These are phyloP conservation scores for Brettanomyces custersianus DNA, from an alignment of 805 yeast genomes.

Conservation along the genomic window DNA sequence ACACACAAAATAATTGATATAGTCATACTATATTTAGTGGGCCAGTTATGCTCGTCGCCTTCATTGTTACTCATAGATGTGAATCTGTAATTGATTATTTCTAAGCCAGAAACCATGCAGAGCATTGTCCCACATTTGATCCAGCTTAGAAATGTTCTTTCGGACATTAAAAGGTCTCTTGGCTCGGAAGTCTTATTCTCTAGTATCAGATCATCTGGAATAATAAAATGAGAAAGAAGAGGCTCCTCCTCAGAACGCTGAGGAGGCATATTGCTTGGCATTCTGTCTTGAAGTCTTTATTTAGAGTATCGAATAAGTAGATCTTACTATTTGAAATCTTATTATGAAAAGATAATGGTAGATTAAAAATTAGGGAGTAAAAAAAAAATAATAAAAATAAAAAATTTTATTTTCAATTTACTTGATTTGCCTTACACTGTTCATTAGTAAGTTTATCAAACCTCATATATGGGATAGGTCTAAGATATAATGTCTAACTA, in stretches of 20 bases:
- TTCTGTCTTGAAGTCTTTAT: too few species aligned
- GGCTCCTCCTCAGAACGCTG: too few species aligned
- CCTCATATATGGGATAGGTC: background rate
- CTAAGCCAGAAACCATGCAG: slow-evolving; percentile 37
- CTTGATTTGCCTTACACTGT: background rate
- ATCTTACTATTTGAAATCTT: too few species aligned
- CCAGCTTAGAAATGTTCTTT: slow-evolving; percentile 43
- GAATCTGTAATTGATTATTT: slow-evolving; percentile 35
- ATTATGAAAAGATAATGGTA: too few species aligned
- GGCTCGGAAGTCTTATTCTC: slow-evolving; percentile 39
- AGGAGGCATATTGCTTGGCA: too few species aligned
- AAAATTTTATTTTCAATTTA: too few species aligned
- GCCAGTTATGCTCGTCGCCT: slow-evolving; percentile 4
- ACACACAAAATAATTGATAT: slow-evolving; percentile 25
- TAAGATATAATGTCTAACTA: slow-evolving; percentile 46
- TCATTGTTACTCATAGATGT: slow-evolving; percentile 22
- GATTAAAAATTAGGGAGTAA: too few species aligned
- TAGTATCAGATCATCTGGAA: slow-evolving; percentile 23
- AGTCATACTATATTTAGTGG: slow-evolving; percentile 14
- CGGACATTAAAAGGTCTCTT: slow-evolving; percentile 45
- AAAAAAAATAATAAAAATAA: background rate
- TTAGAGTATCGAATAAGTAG: too few species aligned
- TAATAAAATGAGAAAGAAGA: too few species aligned
- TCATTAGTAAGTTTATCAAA: too few species aligned
- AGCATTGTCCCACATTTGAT: slow-evolving; percentile 36